Base-by-base conservation (phyloP, 371 early-diverging fungal genomes). In the Apophysomyces trapeziformis region DNA sequence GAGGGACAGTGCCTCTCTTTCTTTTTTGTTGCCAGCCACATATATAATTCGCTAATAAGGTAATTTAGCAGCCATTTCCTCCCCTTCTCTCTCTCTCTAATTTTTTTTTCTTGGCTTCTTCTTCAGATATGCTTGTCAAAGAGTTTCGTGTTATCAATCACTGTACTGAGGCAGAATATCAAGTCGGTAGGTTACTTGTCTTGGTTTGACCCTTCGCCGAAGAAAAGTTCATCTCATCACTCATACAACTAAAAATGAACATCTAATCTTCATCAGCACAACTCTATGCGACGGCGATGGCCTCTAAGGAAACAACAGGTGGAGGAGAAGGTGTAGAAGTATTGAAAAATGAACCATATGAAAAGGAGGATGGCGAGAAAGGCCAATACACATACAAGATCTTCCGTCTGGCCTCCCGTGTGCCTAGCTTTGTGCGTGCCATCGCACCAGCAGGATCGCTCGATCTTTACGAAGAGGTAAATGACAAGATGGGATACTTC, bases 311-410 rank as follows among this genome's bases (percentile, higher is more conserved):
- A 58, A 83, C 85, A 69, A 89, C 90, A 7, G 90, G 91, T 41
- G 82, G 77, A 16, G 91, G 90, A 46, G 91, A 91, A 66, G 91
- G 91, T 61, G 90, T 91, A 56, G 89, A 91, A 75, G 87, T 91
- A 14, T 39, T 85, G 21, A 80, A 82, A 71, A 91, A 91, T 60
- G 90, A 90, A 67, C 91, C 90, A 14, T 91, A 90, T 66, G 83
- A 87, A 41, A 82, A 91, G 63, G 85, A 85, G 58, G 57, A 67
- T 35, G 82, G 85, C 64, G 61, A 66, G 38, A 87, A 88, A 74
- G 91, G 91, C 54, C 91, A 91, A 76, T 91, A 86, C 69, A 91
- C 91, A 16, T 79, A 85, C 73, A 91, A 91, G 79, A 88, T 91
- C 66, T 86, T 86, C 74, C 82, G 84, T 57, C 74, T 85, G 21